A percentile compares a stretch with the other conserved stretches of the same genome.
phyloP scores from a whole-genome alignment of 495 filamentous ascomycete species.

The Sporormia fimetaria region DNA sequence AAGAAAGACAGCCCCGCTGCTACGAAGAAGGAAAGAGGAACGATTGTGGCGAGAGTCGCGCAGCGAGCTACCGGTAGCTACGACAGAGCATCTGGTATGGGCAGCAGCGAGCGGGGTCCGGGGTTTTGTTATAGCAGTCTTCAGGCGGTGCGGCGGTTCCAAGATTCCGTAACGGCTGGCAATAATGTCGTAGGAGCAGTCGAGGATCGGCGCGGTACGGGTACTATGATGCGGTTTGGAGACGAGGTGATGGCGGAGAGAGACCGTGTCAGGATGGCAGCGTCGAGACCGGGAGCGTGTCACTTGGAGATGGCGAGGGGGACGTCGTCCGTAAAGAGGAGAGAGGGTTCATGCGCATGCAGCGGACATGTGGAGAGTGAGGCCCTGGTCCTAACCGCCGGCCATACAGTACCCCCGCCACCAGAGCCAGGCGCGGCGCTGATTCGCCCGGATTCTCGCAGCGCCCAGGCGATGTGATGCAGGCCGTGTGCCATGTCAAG shows the following conservation, averaged over 20 bases:
- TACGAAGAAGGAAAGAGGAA: conserved; percentile 5
- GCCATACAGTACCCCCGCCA: no score
- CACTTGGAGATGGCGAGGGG: conserved; percentile 14
- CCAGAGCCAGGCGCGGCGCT: no score
- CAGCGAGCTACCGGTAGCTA: conserved; percentile 28
- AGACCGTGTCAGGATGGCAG: conserved; percentile 3
- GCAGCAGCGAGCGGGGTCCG: conserved; percentile 1
- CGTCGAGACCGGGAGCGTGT: conserved; percentile 10
- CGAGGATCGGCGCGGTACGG: neutral
- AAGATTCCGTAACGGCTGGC: no score
- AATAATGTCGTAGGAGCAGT: neutral
- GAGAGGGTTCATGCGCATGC: conserved; percentile 15
- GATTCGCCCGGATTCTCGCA: no score
- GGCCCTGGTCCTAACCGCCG: neutral
- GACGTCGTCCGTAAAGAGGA: conserved; percentile 15
- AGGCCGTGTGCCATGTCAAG: no score
- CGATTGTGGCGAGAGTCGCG: conserved; percentile 19
- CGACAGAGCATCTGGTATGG: conserved; percentile 18
- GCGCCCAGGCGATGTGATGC: no score
- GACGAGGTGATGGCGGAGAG: neutral
- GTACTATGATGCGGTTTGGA: neutral
- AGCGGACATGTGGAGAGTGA: neutral
- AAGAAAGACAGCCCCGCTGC: conserved; percentile 23
- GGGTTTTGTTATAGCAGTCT: conserved; percentile 22
- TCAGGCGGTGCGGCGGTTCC: no score